Percentiles rank a stretch among this genome's conserved stretches.
These are phyloP conservation scores for Exophiala oligosperma DNA, from an alignment of 2,329 filamentous ascomycete genomes.

Conservation along the genomic window DNA sequence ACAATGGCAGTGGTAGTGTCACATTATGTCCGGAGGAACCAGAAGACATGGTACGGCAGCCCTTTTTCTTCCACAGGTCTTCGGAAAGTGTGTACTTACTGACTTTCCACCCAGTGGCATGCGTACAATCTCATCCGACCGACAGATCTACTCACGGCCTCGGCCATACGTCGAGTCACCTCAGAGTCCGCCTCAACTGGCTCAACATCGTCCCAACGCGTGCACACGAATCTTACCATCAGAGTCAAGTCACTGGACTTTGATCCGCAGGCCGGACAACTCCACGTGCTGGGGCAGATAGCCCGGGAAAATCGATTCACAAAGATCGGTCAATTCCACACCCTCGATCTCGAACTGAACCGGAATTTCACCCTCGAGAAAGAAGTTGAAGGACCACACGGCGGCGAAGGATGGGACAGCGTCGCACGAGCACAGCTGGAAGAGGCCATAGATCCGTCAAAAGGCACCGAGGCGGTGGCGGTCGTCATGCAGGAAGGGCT, in stretches of 20 bases:
- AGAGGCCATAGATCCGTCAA: constrained; percentile 76
- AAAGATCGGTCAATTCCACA: constrained; percentile 67
- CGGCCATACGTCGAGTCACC: constrained; percentile 66
- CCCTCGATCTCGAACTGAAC: constrained; percentile 80
- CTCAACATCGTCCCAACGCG: constrained; percentile 61
- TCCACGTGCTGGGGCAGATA: constrained; percentile 68
- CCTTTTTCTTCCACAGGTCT: not conserved
- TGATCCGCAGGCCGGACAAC: constrained; percentile 65
- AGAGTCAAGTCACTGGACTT: constrained; percentile 67
- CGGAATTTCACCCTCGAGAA: constrained; percentile 89
- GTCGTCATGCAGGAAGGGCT: constrained; percentile 84
- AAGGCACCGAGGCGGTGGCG: constrained; percentile 79
- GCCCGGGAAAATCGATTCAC: constrained; percentile 67
- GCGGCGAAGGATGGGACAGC: constrained; percentile 74
- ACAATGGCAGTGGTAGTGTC: constrained; percentile 64
- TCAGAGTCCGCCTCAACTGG: constrained; percentile 59
- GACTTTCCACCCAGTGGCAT: constrained; percentile 59
- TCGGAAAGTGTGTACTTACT: constrained; percentile 7
- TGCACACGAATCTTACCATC: constrained; percentile 66
- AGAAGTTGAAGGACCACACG: constrained; percentile 52
- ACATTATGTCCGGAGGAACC: constrained; percentile 70
- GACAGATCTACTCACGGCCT: constrained; percentile 63
- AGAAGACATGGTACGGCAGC: constrained; percentile 66
- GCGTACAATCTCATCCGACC: constrained; percentile 71
- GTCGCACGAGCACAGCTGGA: constrained; percentile 75